These are phyloP conservation scores for Phalaenopsis equestris DNA, from an alignment of 106 monocot species.

Conservation along the genomic window DNA sequence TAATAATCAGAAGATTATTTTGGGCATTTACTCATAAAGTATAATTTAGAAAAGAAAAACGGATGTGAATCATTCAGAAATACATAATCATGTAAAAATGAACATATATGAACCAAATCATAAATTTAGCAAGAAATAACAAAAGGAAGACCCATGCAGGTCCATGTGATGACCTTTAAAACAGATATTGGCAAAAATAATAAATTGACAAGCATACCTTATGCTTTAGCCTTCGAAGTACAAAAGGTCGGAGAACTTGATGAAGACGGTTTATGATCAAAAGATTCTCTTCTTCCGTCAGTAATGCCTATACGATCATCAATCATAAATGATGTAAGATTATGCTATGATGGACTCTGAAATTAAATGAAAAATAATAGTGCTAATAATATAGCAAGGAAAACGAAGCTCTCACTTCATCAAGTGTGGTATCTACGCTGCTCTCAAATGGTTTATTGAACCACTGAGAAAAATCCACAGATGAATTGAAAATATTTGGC, in stretches of 20 bases:
- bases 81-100: neutral
- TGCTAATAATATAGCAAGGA: neutral
- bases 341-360: neutral
- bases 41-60: neutral
- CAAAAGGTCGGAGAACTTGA: conserved; percentile 98
- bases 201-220: conserved; percentile 47
- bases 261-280: conserved; percentile 98
- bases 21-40: no score
- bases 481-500: conserved; percentile 92
- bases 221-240: conserved; percentile 94
- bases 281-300: conserved; percentile 98
- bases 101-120: neutral
- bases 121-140: neutral
- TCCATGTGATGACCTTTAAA: neutral
- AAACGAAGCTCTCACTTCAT: conserved; percentile 51
- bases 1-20: no score
- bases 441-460: conserved; percentile 98
- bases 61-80: neutral
- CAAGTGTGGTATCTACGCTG: conserved; percentile 69
- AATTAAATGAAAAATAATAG: neutral
- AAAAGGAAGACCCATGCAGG: neutral
- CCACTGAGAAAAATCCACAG: conserved; percentile 99
- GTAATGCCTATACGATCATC: conserved; percentile 50
- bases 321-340: neutral
- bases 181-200: neutral